phyloP scores from a whole-genome alignment of 176 grass and related monocot species.

The Aegilops longissima region DNA sequence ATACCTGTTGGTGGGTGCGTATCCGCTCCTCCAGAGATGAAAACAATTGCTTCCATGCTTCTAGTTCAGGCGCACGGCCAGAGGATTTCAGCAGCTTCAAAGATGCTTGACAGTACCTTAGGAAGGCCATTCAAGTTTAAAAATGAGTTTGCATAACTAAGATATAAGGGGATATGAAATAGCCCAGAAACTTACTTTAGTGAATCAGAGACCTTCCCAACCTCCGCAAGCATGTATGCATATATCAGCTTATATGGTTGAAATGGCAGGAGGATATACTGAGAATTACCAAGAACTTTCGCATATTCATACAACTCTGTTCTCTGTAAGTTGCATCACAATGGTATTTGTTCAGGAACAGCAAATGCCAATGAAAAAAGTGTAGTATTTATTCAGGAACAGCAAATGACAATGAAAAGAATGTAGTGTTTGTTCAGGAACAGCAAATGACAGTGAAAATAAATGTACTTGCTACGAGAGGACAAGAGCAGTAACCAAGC shows the following conservation, averaged over 20 bases:
- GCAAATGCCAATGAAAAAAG: background rate
- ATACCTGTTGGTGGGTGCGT: conserved; percentile 90
- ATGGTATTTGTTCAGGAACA: conserved; percentile 24
- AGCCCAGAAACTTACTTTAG: conserved; percentile 54
- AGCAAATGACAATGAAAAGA: background rate
- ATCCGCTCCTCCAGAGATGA: conserved; percentile 81
- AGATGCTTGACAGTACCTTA: conserved; percentile 95
- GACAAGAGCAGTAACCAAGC: background rate
- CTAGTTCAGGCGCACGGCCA: conserved; percentile 73
- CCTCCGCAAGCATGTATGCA: conserved; percentile 93
- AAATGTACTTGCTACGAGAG: background rate
- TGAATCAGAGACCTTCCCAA: conserved; percentile 88
- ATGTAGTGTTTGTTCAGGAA: conserved; percentile 15
- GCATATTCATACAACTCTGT: conserved; percentile 95
- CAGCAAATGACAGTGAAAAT: background rate
- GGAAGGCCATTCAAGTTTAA: conserved; percentile 22
- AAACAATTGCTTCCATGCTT: conserved; percentile 79
- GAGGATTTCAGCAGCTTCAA: conserved; percentile 74
- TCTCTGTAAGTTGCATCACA: conserved; percentile 44
- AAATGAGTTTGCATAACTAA: conserved; percentile 6
- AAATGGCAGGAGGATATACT: conserved; percentile 78
- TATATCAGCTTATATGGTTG: conserved; percentile 97
- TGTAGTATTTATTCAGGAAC: conserved; percentile 10
- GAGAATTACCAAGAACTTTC: conserved; percentile 88
- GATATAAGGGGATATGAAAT: conserved; percentile 14